A percentile compares a stretch with the other conserved stretches of the same genome.
These are phyloP conservation scores for Lagenaria siceraria DNA, from an alignment of 306 rosid species.

Conservation along the genomic window DNA sequence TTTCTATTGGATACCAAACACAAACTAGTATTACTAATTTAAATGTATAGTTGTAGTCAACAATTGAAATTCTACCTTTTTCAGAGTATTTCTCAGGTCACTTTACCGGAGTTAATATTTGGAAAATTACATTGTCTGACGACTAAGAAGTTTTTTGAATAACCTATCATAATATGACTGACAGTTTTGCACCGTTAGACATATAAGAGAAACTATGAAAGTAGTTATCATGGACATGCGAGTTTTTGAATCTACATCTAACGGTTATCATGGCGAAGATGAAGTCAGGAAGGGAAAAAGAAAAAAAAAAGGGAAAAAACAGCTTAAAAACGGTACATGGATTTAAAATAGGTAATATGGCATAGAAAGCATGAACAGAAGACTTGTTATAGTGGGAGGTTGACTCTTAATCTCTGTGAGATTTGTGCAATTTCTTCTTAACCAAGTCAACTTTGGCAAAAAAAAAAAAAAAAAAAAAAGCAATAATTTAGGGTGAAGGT, in stretches of 20 bases:
- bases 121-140: not conserved
- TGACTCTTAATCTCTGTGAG: conserved; percentile 21
- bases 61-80: not conserved
- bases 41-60: not conserved
- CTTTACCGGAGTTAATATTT: not conserved
- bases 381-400: conserved; percentile 32
- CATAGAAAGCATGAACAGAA: conserved; percentile 2
- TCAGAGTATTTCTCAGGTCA: not conserved
- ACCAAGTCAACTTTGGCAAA: conserved; percentile 18
- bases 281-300: too few relatives aligned
- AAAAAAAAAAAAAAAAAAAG: too few relatives aligned
- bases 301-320: too few relatives aligned
- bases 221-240: too few relatives aligned
- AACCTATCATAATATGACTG: too few relatives aligned
- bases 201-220: too few relatives aligned
- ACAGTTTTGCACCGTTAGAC: too few relatives aligned
- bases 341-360: not conserved
- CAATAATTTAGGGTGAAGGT: not conserved
- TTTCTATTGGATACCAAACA: not conserved
- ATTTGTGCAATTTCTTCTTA: conserved; percentile 9
- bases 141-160: too few relatives aligned
- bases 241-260: too few relatives aligned
- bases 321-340: not conserved
- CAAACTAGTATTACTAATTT: not conserved
- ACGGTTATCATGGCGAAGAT: too few relatives aligned